Base-by-base conservation (phyloP, 2,329 filamentous ascomycete species). In the Dactylellina parvicollis region DNA sequence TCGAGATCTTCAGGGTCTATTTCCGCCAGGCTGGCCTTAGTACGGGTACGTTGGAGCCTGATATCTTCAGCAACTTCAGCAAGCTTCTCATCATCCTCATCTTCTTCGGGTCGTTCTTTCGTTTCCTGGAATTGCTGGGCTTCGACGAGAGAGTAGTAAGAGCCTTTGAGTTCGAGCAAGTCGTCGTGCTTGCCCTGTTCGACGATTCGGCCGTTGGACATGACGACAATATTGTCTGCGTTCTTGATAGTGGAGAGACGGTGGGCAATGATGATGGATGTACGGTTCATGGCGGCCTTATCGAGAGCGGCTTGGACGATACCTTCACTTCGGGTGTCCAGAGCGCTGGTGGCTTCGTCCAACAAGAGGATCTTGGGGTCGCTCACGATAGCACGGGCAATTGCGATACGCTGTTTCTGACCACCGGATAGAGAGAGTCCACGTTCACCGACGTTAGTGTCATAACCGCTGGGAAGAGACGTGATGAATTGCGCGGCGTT, bases 231-330 rank as follows among this genome's bases (percentile, higher is more conserved):
- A 78, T 96, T 97, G 81, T 98, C 90, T 0, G 94, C 94, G 75
- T 92, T 89, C 81, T 89, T 92, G 83, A 99, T 96, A 4, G 95
- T 99, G 0, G 92, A 96, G 7, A 99, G 85, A 76, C 94, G 89
- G 82, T 99, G 95, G 44, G 95, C 95, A 80, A 99, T 98, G 4
- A 93, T 91, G 77, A 98, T 96, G 1, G 95, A 98, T 0, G 95
- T 99, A 60, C 95, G 87, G 22, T 93, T 94, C 75, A 90, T 86
- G 0, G 92, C 86, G 24, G 94, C 95, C 54, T 87, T 90, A 78
- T 98, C 93, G 7, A 99, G 85, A 16, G 95, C 95, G 42, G 92
- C 92, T 80, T 98, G 95, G 0, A 99, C 94, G 8, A 96, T 90
- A 47, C 92, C 92, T 82, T 99, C 95, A 0, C 92, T 96, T 79